Base-by-base conservation (phyloP, 2,329 filamentous ascomycete species). In the Blastomyces silverae region DNA sequence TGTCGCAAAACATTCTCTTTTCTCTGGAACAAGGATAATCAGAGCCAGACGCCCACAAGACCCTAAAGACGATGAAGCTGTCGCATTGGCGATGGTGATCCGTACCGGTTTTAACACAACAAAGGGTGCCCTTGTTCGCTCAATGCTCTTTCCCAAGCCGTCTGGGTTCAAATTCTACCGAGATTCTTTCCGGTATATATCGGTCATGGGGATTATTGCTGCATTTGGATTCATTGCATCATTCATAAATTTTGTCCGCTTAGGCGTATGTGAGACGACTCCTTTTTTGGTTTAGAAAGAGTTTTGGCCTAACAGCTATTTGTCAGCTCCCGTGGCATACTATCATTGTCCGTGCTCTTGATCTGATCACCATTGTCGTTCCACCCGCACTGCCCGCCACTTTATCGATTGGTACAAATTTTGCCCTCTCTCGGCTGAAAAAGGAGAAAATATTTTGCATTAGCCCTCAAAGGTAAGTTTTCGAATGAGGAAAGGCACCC, bases 91-190 rank as follows among this genome's bases (percentile, higher is more conserved):
- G 15, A 88, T 99, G 78, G 92, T 96, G 20, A 88, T 97, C 37
- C 86, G 94, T 67, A 99, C 92, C 2, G 94, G 94, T 1, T 99
- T 99, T 78, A 95, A 95, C 75, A 99, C 94, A 0, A 99, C 94
- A 1, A 99, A 99, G 75, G 94, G 94, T 31, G 91, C 94, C 11
- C 81, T 99, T 22, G 92, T 99, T 66, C 89, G 94, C 31, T 97
- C 94, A 0, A 99, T 99, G 93, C 84, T 99, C 48, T 99, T 99
- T 74, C 95, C 94, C 0, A 99, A 99, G 73, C 94, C 94, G 1
- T 96, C 93, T 0, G 93, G 93, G 0, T 99, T 99, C 84, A 97
- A 95, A 72, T 99, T 99, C 75, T 99, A 99, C 76, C 87, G 91
- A 53, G 94, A 99, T 76, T 97, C 93, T 0, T 99, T 99, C 79